Conservation (phyloP, 805 yeast genomes). For the Priceomyces medius region DNA sequence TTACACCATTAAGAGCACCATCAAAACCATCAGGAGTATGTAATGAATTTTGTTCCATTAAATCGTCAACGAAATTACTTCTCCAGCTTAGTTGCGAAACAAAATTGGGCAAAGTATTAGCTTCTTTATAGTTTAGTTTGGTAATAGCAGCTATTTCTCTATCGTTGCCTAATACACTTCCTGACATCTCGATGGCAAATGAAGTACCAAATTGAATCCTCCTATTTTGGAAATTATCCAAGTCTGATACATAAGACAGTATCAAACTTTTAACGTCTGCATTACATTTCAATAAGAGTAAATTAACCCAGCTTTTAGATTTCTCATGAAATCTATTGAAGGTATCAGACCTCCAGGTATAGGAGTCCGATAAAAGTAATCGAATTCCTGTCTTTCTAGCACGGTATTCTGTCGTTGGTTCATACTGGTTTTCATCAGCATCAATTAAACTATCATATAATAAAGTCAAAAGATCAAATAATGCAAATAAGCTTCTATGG, state of each 20-base stretch:
- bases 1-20: constrained; percentile 25
- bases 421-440: constrained; percentile 79
- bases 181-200: constrained; percentile 88
- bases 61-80: constrained; percentile 37
- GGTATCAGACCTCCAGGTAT: constrained; percentile 71
- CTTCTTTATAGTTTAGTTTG: constrained; percentile 33
- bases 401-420: constrained; percentile 71
- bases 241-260: constrained; percentile 66
- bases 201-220: constrained; percentile 75
- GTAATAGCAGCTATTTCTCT: constrained; percentile 58
- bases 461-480: constrained; percentile 76
- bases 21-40: constrained; percentile 26
- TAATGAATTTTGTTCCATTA: constrained; percentile 28
- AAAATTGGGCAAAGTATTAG: constrained; percentile 67
- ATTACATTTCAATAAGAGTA: constrained; percentile 56
- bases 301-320: constrained; percentile 67
- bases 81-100: constrained; percentile 79
- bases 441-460: constrained; percentile 79
- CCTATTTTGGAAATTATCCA: constrained; percentile 27
- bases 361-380: constrained; percentile 69
- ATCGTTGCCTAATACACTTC: constrained; percentile 64
- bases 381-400: constrained; percentile 45
- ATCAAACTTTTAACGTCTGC: constrained; percentile 77
- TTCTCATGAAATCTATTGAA: constrained; percentile 55
- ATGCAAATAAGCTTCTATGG: constrained; percentile 65